A percentile compares a stretch with the other conserved stretches of the same genome.
Conservation (phyloP, 2,329 filamentous ascomycete genomes). For the Pseudogymnoascus verrucosus region DNA sequence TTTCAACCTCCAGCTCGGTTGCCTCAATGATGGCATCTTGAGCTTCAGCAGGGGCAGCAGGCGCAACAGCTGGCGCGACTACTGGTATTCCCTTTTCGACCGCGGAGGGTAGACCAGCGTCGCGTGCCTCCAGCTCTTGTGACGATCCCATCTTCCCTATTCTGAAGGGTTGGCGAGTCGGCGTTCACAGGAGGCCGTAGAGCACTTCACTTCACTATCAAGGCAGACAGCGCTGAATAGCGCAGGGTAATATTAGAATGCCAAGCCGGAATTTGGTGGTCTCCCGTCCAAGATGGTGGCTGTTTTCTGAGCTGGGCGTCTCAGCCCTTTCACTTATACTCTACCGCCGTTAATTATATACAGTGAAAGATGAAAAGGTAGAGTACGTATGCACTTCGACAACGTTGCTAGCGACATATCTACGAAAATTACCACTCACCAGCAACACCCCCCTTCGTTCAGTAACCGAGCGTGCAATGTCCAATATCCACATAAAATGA, state of each 20-base stretch:
- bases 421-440: neutral
- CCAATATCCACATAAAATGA: conserved; percentile 1
- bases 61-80: neutral
- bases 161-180: neutral
- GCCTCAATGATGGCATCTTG: neutral
- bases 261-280: neutral
- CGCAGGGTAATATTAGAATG: neutral
- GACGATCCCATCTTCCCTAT: neutral
- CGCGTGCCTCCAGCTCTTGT: neutral
- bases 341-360: neutral
- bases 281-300: neutral
- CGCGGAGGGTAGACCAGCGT: neutral
- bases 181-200: neutral
- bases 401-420: neutral
- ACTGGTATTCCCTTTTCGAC: neutral
- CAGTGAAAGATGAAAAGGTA: neutral
- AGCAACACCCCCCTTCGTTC: neutral
- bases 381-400: neutral
- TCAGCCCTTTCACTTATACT: neutral
- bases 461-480: neutral
- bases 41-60: neutral
- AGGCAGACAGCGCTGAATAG: neutral
- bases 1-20: neutral
- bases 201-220: neutral
- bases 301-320: neutral